Base-by-base conservation (phyloP, 345 rosid genomes). In the Turnera subulata region DNA sequence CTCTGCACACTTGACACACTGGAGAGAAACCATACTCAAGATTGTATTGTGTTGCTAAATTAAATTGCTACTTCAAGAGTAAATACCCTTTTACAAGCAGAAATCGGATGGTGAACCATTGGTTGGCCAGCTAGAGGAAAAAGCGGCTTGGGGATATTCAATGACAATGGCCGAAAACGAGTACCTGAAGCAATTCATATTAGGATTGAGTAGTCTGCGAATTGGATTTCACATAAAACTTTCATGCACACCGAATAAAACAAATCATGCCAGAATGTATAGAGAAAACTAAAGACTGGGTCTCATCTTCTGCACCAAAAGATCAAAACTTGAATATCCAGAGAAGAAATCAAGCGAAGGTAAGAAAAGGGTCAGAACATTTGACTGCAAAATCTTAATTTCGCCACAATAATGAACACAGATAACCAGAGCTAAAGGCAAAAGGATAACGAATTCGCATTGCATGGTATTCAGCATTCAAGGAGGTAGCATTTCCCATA, bases 81-180 rank as follows among this genome's bases (percentile, higher is more conserved):
- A 50, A 50, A 21, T 76, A 91, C 98, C 82, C 77, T 84, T 79
- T 84, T 92, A 67, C 98, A 92, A 75, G 96, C 98, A 62, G 96
- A 84, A 62, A 92, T 92, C 0, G 98, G 98, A 69, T 89, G 98
- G 67, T 92, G 95, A 70, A 92, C 95, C 96, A 92, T 92, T 60
- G 96, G 88, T 58, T 86, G 95, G 52, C 96, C 95, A 0, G 93
- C 98, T 55, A 89, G 70, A 46, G 96, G 96, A 74, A 89, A 89
- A 47, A 89, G 81, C 56, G 96, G 95, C 82, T 92, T 92, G 21
- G 95, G 85, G 54, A 89, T 72, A 70, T 92, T 86, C 80, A 92
- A 62, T 1, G 98, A 92, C 78, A 92, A 64, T 42, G 98, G 96
- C 56, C 96, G 79, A 69, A 92, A 92, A 20, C 96, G 70, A 74